Conservation (phyloP, 805 yeast genomes). For the Metschnikowia anglica region DNA sequence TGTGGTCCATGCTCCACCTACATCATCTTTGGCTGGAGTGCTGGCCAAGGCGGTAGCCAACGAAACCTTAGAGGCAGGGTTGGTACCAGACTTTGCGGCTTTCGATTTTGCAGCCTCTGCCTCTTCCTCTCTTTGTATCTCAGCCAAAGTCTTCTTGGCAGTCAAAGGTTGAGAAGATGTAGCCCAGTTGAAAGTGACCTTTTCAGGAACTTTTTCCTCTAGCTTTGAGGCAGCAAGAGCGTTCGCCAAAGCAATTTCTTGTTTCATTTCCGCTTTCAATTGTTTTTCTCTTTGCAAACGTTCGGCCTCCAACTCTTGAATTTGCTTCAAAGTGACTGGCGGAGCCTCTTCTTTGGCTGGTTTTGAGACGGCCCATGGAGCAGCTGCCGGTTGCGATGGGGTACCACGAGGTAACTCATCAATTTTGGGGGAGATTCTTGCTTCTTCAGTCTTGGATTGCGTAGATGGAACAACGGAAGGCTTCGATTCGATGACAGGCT, state of each 20-base stretch:
- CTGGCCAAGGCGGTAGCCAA: constrained; percentile 37
- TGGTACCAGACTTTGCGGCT: constrained; percentile 25
- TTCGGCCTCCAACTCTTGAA: constrained; percentile 51
- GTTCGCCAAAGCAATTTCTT: constrained; percentile 21
- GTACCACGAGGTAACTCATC: not conserved
- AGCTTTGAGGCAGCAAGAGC: constrained; percentile 23
- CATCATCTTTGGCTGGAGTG: constrained; percentile 27
- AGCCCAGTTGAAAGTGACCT: constrained; percentile 45
- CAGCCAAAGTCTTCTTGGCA: constrained; percentile 54
- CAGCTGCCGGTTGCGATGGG: constrained; percentile 26
- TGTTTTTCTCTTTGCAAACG: constrained; percentile 39
- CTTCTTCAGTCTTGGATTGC: not conserved
- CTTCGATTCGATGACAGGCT: not conserved
- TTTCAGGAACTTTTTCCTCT: constrained; percentile 27
- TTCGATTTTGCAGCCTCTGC: constrained; percentile 32
- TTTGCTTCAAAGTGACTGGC: constrained; percentile 48
- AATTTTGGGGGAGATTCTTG: not conserved
- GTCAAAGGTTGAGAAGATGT: constrained; percentile 22
- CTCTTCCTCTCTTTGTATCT: constrained; percentile 61
- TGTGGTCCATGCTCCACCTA: constrained; percentile 42
- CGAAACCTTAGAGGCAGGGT: constrained; percentile 29
- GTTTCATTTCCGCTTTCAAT: constrained; percentile 36
- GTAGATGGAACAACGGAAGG: not conserved
- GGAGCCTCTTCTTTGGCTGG: constrained; percentile 27
- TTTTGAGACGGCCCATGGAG: constrained; percentile 53